phyloP scores from a whole-genome alignment of 2,329 filamentous ascomycete genomes.

The Fusarium tjaetaba region DNA sequence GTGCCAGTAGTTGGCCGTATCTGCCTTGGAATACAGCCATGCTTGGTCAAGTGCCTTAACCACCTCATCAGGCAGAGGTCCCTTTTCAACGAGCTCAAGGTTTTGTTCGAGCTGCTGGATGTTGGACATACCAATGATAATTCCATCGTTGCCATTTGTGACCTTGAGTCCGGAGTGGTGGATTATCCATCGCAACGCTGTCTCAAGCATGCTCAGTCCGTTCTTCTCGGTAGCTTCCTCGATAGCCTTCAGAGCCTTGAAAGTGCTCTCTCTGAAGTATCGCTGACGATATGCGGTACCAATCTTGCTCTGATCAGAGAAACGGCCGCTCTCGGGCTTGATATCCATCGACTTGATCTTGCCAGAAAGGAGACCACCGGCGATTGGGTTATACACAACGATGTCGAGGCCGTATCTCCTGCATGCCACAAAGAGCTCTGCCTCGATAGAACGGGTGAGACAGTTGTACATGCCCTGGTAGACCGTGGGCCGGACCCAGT shows the following conservation, averaged over 20 bases:
- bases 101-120: slow-evolving; percentile 67
- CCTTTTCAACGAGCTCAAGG: slow-evolving; percentile 69
- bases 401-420: slow-evolving; percentile 81
- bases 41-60: slow-evolving; percentile 79
- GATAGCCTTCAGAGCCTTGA: slow-evolving; percentile 72
- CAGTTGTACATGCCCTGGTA: slow-evolving; percentile 92
- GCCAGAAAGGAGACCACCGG: slow-evolving; percentile 82
- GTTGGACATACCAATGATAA: slow-evolving; percentile 69
- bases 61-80: slow-evolving; percentile 80
- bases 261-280: slow-evolving; percentile 76
- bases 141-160: slow-evolving; percentile 64
- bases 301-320: slow-evolving; percentile 65
- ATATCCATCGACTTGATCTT: slow-evolving; percentile 77
- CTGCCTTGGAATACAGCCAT: slow-evolving; percentile 75
- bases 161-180: slow-evolving; percentile 73
- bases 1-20: slow-evolving; percentile 65
- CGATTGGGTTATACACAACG: slow-evolving; percentile 84
- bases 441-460: slow-evolving; percentile 79
- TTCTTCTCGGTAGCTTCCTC: slow-evolving; percentile 75
- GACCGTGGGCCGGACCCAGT: slow-evolving; percentile 84
- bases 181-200: slow-evolving; percentile 76
- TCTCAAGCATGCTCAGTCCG: slow-evolving; percentile 75
- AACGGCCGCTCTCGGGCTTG: slow-evolving; percentile 73
- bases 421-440: slow-evolving; percentile 78
- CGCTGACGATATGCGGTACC: slow-evolving; percentile 70